A percentile compares a stretch with the other conserved stretches of the same genome.
phyloP scores from a whole-genome alignment of 768 basidiomycete genomes.

The Lentinula aciculospora region DNA sequence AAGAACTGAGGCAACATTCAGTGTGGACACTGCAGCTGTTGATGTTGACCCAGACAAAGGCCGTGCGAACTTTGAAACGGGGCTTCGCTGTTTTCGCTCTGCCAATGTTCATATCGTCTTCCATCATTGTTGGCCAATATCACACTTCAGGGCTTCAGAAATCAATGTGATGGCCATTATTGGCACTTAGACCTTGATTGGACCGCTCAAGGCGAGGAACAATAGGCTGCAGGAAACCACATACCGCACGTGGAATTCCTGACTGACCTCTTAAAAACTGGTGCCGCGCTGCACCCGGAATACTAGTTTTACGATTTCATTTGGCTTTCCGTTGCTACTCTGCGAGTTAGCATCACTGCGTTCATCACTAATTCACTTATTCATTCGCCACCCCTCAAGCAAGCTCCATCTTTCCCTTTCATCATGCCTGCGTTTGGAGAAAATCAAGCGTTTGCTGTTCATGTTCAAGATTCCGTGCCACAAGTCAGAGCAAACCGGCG shows the following conservation, averaged over 20 bases:
- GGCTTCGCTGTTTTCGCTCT: too few relatives aligned
- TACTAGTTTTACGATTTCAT: neutral
- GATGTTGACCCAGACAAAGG: too few relatives aligned
- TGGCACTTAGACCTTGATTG: neutral
- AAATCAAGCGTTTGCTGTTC: conserved; percentile 1
- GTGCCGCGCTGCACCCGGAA: neutral
- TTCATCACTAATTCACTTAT: neutral
- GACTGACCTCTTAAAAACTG: neutral
- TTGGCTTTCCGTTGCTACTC: neutral
- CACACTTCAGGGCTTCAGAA: too few relatives aligned
- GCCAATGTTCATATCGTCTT: too few relatives aligned
- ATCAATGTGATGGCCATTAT: neutral
- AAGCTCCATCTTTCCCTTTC: neutral
- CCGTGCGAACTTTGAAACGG: too few relatives aligned
- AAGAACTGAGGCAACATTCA: too few relatives aligned
- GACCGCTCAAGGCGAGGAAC: neutral
- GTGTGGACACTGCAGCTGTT: too few relatives aligned
- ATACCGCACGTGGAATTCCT: neutral
- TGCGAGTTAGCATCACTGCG: conserved; percentile 1
- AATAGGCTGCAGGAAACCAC: neutral
- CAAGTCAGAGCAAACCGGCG: neutral
- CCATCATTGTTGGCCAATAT: too few relatives aligned
- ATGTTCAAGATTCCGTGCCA: conserved; percentile 4
- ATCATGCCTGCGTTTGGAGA: neutral
- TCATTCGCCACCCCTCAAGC: neutral